Evolutionary conservation across 768 basidiomycete genomes (phyloP), one percentile per base, ranked within the genome.

Genomic region (Hericium rajendrae): DNA sequence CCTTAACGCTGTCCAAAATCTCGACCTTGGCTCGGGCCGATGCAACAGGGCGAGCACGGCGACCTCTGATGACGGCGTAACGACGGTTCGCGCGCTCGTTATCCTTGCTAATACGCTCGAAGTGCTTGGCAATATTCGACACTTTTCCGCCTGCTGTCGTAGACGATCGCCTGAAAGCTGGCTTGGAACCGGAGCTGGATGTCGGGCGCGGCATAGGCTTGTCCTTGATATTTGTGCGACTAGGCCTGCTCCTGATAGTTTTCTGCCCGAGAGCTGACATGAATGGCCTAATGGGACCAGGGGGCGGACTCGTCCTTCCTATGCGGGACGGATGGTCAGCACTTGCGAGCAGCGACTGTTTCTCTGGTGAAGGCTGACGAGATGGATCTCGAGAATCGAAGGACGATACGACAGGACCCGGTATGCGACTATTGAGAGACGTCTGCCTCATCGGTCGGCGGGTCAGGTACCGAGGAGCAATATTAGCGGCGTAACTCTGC

Each of bases 401-500:
- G 10, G 73, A 63, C 43, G 78, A 72, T 16, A 68, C 72, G 28
- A 78, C 71, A 9, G 81, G 82, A 1, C 73, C 85, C 9, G 81
- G 76, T 46, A 85, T 80, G 39, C 84, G 80, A 55, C 66, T 70
- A 18, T 62, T 66, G 6, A 60, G 56, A 43, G 70, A 66, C 13
- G 68, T 62, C 53, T 71, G 69, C 40, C 73, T 56, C 4, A 78
- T 67, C 54, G 82, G 77, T 48, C 82, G 76, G 37, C 74, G 67
- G 10, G 81, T 81, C 22, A 86, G 73, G 62, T 90, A 85, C 61
- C 81, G 78, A 2, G 91, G 86, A 1, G 91, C 92, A 57, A 93
- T 84, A 66, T 94, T 94, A n/a, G 86, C 89, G 3, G 93, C 92
- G 71, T 94, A 95, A 50, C 93, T 84, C 56, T 88, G 83, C 71